Conservation (phyloP, 2,329 filamentous ascomycete species). For the Blumeria hordei region DNA sequence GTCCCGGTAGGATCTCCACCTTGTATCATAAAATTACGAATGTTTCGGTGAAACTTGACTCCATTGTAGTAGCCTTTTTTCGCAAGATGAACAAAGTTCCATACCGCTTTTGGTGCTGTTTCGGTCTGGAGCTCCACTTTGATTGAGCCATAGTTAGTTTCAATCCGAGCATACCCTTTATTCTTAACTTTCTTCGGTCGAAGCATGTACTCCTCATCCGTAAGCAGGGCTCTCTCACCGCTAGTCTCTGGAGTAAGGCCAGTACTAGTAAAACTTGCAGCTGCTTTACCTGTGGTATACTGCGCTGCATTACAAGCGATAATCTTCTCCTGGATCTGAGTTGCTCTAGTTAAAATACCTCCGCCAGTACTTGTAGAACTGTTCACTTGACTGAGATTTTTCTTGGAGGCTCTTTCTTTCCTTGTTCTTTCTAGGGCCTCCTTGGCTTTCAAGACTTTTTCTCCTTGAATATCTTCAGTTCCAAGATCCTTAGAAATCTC, state of each 20-base stretch:
- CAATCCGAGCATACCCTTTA: conserved; percentile 77
- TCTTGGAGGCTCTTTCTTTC: conserved; percentile 39
- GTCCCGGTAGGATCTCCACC: conserved; percentile 86
- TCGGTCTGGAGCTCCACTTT: conserved; percentile 82
- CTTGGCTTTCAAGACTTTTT: conserved; percentile 76
- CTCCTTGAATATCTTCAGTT: conserved; percentile 49
- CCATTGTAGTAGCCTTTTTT: conserved; percentile 77
- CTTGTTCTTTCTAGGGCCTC: conserved; percentile 83
- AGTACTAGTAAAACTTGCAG: conserved; percentile 86
- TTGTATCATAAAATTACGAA: conserved; percentile 93
- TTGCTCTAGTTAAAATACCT: conserved; percentile 15
- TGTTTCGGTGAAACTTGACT: conserved; percentile 77
- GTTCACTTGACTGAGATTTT: conserved; percentile 28
- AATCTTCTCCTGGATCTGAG: conserved; percentile 31
- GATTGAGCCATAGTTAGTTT: conserved; percentile 62
- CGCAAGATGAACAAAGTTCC: conserved; percentile 80
- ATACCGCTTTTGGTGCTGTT: conserved; percentile 75
- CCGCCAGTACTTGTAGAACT: conserved; percentile 17
- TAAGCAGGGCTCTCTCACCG: conserved; percentile 61
- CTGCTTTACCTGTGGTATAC: conserved; percentile 75
- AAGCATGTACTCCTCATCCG: conserved; percentile 92
- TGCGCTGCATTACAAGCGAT: conserved; percentile 62
- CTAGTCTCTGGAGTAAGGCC: conserved; percentile 82
- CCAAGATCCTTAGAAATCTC: conserved; percentile 38
- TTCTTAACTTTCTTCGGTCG: conserved; percentile 70